phyloP scores from a whole-genome alignment of 371 early-diverging fungal species.

The Chytridiales sp. region DNA sequence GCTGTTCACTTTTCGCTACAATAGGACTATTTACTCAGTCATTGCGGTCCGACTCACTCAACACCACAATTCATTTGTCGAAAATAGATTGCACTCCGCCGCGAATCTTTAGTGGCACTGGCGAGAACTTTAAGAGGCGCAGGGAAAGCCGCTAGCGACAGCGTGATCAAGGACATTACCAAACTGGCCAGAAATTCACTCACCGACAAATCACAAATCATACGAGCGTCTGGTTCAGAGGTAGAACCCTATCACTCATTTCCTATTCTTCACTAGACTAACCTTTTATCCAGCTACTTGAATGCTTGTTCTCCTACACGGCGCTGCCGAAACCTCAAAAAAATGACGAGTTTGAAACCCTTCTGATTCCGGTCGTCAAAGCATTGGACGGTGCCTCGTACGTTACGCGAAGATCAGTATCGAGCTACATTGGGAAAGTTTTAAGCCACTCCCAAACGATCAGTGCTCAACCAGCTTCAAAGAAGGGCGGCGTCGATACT shows the following conservation, averaged over 20 bases:
- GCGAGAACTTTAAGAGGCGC: slow-evolving; percentile 70
- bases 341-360: slow-evolving; percentile 62
- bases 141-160: slow-evolving; percentile 73
- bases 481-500: slow-evolving; percentile 22
- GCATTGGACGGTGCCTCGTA: slow-evolving; percentile 70
- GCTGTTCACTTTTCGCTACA: slow-evolving; percentile 5
- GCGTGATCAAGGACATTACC: slow-evolving; percentile 69
- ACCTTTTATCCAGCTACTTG: slow-evolving; percentile 29
- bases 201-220: slow-evolving; percentile 70
- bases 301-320: slow-evolving; percentile 35
- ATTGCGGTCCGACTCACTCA: not conserved
- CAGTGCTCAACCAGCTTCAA: slow-evolving; percentile 21
- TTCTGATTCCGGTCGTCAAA: slow-evolving; percentile 59
- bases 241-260: slow-evolving; percentile 40
- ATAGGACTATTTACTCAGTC: not conserved
- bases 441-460: slow-evolving; percentile 56
- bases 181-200: slow-evolving; percentile 69
- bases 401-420: slow-evolving; percentile 62
- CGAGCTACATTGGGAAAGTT: slow-evolving; percentile 63
- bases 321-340: slow-evolving; percentile 42
- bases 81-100: slow-evolving; percentile 60
- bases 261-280: not conserved
- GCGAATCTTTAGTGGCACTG: slow-evolving; percentile 72
- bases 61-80: not conserved
- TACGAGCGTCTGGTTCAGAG: slow-evolving; percentile 71